These are phyloP conservation scores for Phaffomyces antillensis DNA, from an alignment of 805 yeast species.

Conservation along the genomic window DNA sequence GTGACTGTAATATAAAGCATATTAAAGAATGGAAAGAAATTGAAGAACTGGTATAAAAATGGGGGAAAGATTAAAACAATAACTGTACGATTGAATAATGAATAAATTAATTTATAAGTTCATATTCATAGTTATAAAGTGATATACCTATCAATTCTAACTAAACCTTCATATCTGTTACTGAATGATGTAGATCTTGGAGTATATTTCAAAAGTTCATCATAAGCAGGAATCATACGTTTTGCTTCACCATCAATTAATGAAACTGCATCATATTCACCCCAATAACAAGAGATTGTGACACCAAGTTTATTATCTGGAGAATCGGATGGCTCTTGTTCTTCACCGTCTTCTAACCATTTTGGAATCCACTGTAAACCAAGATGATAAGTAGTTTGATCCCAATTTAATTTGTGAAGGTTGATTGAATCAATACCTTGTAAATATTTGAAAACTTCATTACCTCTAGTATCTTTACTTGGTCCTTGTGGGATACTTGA, in stretches of 20 bases:
- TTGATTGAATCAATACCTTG: slow-evolving; percentile 60
- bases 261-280: slow-evolving; percentile 50
- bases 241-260: slow-evolving; percentile 30
- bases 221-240: slow-evolving; percentile 59
- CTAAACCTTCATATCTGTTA: slow-evolving; percentile 62
- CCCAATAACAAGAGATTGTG: slow-evolving; percentile 66
- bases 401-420: slow-evolving; percentile 61
- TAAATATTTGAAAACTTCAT: slow-evolving; percentile 43
- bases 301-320: slow-evolving; percentile 41
- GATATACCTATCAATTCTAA: slow-evolving; percentile 46
- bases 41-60: slow-evolving; percentile 5
- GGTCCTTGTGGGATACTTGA: slow-evolving; percentile 18
- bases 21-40: slow-evolving; percentile 19
- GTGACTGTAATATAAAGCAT: slow-evolving; percentile 12
- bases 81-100: not conserved
- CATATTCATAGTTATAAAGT: slow-evolving; percentile 25
- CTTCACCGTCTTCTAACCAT: slow-evolving; percentile 31
- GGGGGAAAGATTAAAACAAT: not conserved
- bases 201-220: slow-evolving; percentile 59
- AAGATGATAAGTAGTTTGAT: slow-evolving; percentile 43
- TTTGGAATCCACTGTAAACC: slow-evolving; percentile 76
- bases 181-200: slow-evolving; percentile 62
- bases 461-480: slow-evolving; percentile 30
- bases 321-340: slow-evolving; percentile 24
- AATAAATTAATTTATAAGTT: not conserved